Conservation (phyloP, 352 stramenopile genomes). For the Pythium angustatum region DNA sequence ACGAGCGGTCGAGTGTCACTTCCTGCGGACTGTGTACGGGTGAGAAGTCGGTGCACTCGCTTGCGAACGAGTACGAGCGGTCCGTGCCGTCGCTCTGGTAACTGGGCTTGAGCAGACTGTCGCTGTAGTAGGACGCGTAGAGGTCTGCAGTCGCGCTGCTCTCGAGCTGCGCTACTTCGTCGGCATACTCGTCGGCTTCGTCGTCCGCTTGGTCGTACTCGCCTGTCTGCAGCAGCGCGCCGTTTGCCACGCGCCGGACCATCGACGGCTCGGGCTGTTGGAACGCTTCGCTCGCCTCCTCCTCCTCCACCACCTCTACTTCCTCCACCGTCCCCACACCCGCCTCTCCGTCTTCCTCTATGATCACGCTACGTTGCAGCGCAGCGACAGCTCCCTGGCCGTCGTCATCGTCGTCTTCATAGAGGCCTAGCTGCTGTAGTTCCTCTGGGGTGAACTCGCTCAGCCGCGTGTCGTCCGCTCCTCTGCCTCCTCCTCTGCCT, state of each 20-base stretch:
- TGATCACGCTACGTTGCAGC: conserved; percentile 23
- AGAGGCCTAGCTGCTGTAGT: conserved; percentile 20
- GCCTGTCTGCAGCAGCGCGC: background rate
- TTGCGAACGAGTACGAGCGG: conserved; percentile 61
- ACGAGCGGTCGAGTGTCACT: conserved; percentile 33
- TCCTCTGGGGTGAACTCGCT: conserved; percentile 27
- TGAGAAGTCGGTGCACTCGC: conserved; percentile 45
- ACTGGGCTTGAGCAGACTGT: conserved; percentile 36
- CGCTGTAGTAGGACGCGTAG: conserved; percentile 32
- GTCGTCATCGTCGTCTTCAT: conserved; percentile 6
- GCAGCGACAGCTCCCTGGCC: too few species aligned
- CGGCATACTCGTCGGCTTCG: conserved; percentile 28
- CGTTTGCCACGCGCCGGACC: conserved; percentile 10
- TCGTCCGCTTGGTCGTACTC: conserved; percentile 25
- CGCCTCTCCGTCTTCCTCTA: conserved; percentile 24
- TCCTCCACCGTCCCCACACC: conserved; percentile 34
- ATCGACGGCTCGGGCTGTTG: conserved; percentile 12
- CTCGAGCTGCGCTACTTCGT: conserved; percentile 34
- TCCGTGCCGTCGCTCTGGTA: conserved; percentile 67
- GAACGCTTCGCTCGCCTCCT: conserved; percentile 30
- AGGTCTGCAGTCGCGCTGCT: conserved; percentile 32
- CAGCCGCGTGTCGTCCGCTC: conserved; percentile 16
- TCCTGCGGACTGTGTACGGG: conserved; percentile 35
- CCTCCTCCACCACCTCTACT: conserved; percentile 34
- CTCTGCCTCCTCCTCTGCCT: background rate